phyloP scores from a whole-genome alignment of 768 basidiomycete species.

The Amanita pseudoporphyria region DNA sequence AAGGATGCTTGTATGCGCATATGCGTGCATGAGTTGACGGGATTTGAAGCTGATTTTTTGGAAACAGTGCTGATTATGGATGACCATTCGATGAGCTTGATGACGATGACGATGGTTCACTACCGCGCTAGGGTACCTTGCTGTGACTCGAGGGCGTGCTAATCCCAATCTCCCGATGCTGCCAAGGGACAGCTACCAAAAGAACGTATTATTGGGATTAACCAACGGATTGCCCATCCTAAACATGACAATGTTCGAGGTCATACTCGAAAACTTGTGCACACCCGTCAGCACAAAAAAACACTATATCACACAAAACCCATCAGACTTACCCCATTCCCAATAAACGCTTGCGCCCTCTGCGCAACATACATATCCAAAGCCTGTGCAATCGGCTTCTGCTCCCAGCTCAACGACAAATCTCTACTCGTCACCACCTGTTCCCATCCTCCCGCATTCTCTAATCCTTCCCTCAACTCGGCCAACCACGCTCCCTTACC shows the following conservation, averaged over 20 bases:
- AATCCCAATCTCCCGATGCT: too few species aligned
- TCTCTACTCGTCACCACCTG: slow-evolving; percentile 46
- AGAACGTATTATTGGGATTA: slow-evolving; percentile 26
- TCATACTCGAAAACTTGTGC: slow-evolving; percentile 37
- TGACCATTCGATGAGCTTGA: too few species aligned
- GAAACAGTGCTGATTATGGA: too few species aligned
- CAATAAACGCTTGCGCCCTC: slow-evolving; percentile 55
- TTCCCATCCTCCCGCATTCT: slow-evolving; percentile 29
- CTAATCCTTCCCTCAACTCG: slow-evolving; percentile 33
- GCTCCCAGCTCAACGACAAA: slow-evolving; percentile 41
- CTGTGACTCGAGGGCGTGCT: too few species aligned
- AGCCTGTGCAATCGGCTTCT: slow-evolving; percentile 45
- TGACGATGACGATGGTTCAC: too few species aligned
- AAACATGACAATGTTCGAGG: slow-evolving; percentile 37
- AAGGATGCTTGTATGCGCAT: too few species aligned
- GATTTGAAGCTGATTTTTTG: too few species aligned
- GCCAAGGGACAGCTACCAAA: too few species aligned
- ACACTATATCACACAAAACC: not conserved
- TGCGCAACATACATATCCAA: slow-evolving; percentile 63
- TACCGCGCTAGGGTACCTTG: too few species aligned
- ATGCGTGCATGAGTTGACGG: too few species aligned
- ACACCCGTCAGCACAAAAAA: not conserved
- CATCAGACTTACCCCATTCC: slow-evolving; percentile 50
- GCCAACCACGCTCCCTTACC: slow-evolving; percentile 39
- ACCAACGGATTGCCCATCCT: slow-evolving; percentile 24